phyloP scores from a whole-genome alignment of 306 rosid species.

The Castanea crenata region DNA sequence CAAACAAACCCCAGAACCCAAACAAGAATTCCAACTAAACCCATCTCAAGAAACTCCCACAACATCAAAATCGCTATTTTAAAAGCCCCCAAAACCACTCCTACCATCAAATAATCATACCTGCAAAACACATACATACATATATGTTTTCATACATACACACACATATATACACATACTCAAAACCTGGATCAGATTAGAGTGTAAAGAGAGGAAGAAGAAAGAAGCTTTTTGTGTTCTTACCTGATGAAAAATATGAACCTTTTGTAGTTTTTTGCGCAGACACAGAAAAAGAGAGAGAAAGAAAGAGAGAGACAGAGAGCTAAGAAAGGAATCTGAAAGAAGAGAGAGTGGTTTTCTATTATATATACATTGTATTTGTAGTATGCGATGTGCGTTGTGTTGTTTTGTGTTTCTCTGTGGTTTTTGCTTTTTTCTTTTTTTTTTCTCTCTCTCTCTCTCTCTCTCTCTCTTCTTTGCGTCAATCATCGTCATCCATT shows the following conservation, averaged over 20 bases:
- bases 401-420: neutral
- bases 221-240: neutral
- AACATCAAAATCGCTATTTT: neutral
- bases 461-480: neutral
- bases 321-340: conserved; percentile 16
- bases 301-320: conserved; percentile 2
- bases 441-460: neutral
- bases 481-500: conserved; percentile 11
- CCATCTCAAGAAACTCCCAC: neutral
- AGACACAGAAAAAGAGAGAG: neutral
- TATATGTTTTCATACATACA: too few relatives aligned
- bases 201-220: neutral
- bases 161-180: neutral
- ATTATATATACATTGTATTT: neutral
- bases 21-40: neutral
- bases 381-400: neutral
- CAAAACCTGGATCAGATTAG: conserved; percentile 7
- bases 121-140: neutral
- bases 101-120: neutral
- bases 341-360: neutral
- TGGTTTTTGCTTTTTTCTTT: neutral
- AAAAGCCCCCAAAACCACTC: conserved; percentile 2
- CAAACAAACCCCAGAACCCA: neutral
- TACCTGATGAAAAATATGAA: too few relatives aligned
- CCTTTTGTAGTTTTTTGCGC: too few relatives aligned